phyloP scores from a whole-genome alignment of 2,329 filamentous ascomycete genomes.

The Didymella lethalis region DNA sequence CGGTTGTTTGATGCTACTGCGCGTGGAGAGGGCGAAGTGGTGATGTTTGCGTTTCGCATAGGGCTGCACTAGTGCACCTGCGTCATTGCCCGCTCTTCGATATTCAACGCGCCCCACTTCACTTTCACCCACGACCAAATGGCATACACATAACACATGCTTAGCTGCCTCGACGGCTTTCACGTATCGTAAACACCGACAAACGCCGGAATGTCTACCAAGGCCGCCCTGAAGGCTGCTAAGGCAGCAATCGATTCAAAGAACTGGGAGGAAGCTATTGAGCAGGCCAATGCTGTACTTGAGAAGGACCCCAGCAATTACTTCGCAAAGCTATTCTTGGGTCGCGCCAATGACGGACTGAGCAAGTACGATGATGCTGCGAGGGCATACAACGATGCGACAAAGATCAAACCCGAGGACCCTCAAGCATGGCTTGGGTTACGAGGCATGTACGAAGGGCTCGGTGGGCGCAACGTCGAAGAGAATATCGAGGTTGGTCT shows the following conservation, averaged over 20 bases:
- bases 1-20: conserved; percentile 5
- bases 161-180: conserved; percentile 23
- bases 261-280: conserved; percentile 78
- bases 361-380: conserved; percentile 76
- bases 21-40: conserved; percentile 19
- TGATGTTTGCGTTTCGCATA: conserved; percentile 37
- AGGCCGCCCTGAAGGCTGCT: conserved; percentile 81
- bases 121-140: conserved; percentile 27
- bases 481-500: conserved; percentile 78
- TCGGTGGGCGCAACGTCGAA: conserved; percentile 71
- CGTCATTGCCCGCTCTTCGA: conserved; percentile 35
- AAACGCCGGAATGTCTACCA: conserved; percentile 54
- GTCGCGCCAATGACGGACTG: conserved; percentile 82
- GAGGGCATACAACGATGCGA: conserved; percentile 75
- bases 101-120: conserved; percentile 23
- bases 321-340: conserved; percentile 88
- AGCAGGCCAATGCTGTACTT: conserved; percentile 73
- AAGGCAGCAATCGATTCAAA: conserved; percentile 78
- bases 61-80: conserved; percentile 40
- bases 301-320: conserved; percentile 79
- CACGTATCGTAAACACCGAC: neutral
- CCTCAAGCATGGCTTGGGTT: conserved; percentile 91
- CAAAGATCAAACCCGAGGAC: conserved; percentile 75
- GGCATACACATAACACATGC: conserved; percentile 31
- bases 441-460: conserved; percentile 83